Percentiles rank a stretch among this genome's conserved stretches.
These are phyloP conservation scores for Debaryomyces singareniensis DNA, from an alignment of 1,139 yeast genomes.

Conservation along the genomic window DNA sequence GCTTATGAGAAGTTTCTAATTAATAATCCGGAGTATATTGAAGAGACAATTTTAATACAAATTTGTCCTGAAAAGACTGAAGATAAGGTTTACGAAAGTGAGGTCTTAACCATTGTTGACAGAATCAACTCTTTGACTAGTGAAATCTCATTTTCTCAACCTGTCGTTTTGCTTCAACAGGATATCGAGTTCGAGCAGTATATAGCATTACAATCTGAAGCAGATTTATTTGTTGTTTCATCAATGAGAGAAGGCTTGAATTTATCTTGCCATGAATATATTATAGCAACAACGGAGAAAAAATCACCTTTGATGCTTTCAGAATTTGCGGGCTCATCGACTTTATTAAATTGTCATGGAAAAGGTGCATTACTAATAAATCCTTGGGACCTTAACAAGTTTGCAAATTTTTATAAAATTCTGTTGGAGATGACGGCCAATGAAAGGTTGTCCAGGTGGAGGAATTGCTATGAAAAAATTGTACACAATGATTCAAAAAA, in stretches of 20 bases:
- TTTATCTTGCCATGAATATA: constrained; percentile 89
- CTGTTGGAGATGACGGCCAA: constrained; percentile 59
- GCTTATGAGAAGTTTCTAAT: constrained; percentile 80
- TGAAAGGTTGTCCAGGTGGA: constrained; percentile 62
- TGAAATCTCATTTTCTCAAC: constrained; percentile 72
- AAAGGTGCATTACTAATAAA: constrained; percentile 74
- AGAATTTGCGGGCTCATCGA: constrained; percentile 93
- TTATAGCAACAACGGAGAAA: constrained; percentile 64
- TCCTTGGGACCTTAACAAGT: constrained; percentile 79
- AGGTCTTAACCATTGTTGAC: constrained; percentile 71
- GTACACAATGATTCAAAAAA: constrained; percentile 60
- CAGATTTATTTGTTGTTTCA: constrained; percentile 81
- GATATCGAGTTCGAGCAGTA: constrained; percentile 88
- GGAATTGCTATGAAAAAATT: constrained; percentile 51
- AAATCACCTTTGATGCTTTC: constrained; percentile 82
- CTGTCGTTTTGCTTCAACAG: constrained; percentile 81
- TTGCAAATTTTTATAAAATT: constrained; percentile 53
- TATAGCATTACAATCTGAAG: constrained; percentile 77
- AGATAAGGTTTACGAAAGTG: constrained; percentile 59
- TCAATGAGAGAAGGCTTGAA: constrained; percentile 97
- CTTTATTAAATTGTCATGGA: constrained; percentile 46
- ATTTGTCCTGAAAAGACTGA: constrained; percentile 60
- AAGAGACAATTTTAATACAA: constrained; percentile 71
- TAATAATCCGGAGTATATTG: constrained; percentile 64
- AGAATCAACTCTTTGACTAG: constrained; percentile 74